phyloP scores from a whole-genome alignment of 2,329 filamentous ascomycete genomes.

The Ceratocystis destructans region DNA sequence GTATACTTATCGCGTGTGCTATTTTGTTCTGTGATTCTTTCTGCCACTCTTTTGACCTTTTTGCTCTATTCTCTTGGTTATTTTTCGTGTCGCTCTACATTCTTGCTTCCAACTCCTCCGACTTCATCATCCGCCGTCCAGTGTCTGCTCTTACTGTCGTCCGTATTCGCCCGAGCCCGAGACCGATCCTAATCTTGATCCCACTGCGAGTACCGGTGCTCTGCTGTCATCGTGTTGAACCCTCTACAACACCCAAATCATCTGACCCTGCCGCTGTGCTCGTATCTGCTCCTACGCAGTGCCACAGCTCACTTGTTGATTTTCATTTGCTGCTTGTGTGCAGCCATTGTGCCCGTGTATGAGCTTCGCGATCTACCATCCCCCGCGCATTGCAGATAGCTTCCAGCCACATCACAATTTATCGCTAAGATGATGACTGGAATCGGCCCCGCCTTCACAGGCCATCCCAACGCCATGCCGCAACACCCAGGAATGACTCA shows the following conservation, averaged over 20 bases:
- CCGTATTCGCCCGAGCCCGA: conserved; percentile 10
- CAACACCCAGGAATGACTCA: conserved; percentile 51
- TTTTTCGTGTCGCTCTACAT: background rate
- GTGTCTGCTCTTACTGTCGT: conserved; percentile 19
- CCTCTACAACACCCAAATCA: background rate
- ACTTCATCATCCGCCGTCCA: background rate
- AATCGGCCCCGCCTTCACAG: conserved; percentile 48
- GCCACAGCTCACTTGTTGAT: background rate
- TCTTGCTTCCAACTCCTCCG: background rate
- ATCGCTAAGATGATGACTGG: conserved; percentile 52
- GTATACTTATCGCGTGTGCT: background rate
- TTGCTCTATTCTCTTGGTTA: background rate
- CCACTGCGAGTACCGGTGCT: background rate
- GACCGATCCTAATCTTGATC: background rate
- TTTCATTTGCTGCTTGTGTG: background rate
- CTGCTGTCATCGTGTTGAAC: background rate
- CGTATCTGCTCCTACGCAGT: background rate
- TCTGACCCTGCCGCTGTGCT: background rate
- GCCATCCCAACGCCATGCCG: conserved; percentile 57
- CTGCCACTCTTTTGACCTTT: background rate
- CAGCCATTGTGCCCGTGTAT: background rate
- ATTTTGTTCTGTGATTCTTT: background rate
- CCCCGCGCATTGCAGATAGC: conserved; percentile 1
- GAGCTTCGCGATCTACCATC: background rate
- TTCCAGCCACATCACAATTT: conserved; percentile 7